Base-by-base conservation (phyloP, 1,284 basidiomycete species). In the Vanrija humicola region DNA sequence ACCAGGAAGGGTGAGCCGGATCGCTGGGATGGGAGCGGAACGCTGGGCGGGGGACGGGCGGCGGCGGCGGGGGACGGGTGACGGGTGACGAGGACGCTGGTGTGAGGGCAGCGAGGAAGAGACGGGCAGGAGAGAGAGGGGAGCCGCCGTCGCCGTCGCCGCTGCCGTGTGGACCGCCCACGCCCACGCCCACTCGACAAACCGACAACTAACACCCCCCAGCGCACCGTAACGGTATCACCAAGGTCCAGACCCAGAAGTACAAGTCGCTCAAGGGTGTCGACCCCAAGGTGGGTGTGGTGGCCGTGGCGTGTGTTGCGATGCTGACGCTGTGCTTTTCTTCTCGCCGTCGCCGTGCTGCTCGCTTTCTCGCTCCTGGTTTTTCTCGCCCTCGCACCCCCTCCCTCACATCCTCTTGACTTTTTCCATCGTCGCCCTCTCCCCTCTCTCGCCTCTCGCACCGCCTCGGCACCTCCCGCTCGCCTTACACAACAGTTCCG, bases 161-260 rank as follows among this genome's bases (percentile, higher is more conserved):
- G 7, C 10, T n/a, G n/a, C 46, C n/a, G 28, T 28, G 3, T 23
- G 21, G 21, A 23, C 21, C 21, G 21, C 21, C 21, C 21, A 15
- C 14, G 8, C 28, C 45, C 16, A 16, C 4, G 0, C 43, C 21
- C 2, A 16, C 25, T 9, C 44, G 15, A 19, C 5, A 12, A 29
- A 19, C 7, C 3, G 28, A 2, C 28, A 28, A 21, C 51, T 59
- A 29, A 52, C 49, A 49, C 49, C 59, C 57, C 58, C 62, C 67
- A 84, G 92, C 95, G 71, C 95, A 98, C 84, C 86, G 89, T 66
- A 98, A 98, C 82, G 95, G 92, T 76, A 94, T 95, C 82, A 90
- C 87, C 81, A 85, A 82, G 77, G 86, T 89, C 55, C 80, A 83
- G 78, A 84, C 84, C 64, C 82, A 85, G 78, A 80, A 86, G 75